A percentile compares a stretch with the other conserved stretches of the same genome.
phyloP scores from a whole-genome alignment of 2,329 filamentous ascomycete species.

The Diaporthe aspalathi region DNA sequence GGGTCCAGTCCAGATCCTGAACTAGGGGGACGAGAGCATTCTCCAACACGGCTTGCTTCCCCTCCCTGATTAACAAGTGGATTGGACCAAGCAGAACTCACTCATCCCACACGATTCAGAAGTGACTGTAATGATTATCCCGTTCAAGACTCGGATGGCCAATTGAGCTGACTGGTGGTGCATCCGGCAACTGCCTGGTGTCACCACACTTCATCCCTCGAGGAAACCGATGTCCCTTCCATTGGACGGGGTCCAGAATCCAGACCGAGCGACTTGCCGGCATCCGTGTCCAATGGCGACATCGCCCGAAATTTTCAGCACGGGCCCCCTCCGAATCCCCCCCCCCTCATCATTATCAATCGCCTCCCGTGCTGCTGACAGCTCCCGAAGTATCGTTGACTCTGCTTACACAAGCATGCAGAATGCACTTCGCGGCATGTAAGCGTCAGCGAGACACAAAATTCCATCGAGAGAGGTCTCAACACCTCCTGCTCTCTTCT shows the following conservation, averaged over 20 bases:
- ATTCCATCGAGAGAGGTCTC: not conserved
- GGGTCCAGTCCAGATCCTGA: constrained; percentile 20
- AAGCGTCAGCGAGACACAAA: not conserved
- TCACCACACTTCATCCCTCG: no score
- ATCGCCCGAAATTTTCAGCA: constrained; percentile 27
- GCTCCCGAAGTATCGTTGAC: not conserved
- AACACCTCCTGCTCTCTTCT: not conserved
- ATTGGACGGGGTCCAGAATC: not conserved
- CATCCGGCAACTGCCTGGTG: no score
- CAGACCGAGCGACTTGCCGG: not conserved
- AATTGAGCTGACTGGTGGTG: not conserved
- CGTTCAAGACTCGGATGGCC: not conserved
- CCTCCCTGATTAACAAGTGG: not conserved
- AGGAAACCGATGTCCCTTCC: not conserved
- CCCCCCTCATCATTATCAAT: constrained; percentile 19
- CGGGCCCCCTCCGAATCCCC: not conserved
- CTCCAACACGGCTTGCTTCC: no score
- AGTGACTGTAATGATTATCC: no score
- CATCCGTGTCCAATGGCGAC: constrained; percentile 23
- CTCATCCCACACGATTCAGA: no score
- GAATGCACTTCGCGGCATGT: not conserved
- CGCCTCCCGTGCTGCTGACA: constrained; percentile 17
- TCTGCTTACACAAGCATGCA: constrained; percentile 24
- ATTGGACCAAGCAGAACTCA: not conserved
- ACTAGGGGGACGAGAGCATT: not conserved